phyloP scores from a whole-genome alignment of 306 rosid genomes.

The Dalbergia cultrata region DNA sequence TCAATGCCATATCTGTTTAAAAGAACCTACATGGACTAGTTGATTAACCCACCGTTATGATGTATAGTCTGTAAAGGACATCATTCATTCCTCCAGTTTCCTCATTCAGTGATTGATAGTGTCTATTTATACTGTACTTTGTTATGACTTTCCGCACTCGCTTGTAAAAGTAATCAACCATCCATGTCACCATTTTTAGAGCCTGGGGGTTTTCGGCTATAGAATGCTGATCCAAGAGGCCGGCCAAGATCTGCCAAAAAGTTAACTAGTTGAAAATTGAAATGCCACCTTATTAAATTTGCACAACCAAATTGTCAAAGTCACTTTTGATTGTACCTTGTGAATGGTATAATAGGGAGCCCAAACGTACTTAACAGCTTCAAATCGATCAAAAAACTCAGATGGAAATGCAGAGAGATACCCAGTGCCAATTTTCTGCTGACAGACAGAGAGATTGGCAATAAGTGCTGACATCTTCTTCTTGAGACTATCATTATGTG shows the following conservation, averaged over 20 bases:
- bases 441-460: constrained; percentile 67
- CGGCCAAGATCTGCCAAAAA: constrained; percentile 77
- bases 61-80: constrained; percentile 75
- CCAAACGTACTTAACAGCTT: constrained; percentile 69
- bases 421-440: constrained; percentile 74
- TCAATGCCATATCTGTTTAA: background rate
- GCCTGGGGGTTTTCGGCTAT: constrained; percentile 69
- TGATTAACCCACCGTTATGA: constrained; percentile 60
- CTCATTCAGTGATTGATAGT: constrained; percentile 72
- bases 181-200: constrained; percentile 70
- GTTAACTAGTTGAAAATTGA: background rate
- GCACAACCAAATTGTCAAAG: background rate
- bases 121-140: constrained; percentile 58
- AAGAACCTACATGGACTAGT: constrained; percentile 8
- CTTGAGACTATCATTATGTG: constrained; percentile 60
- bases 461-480: constrained; percentile 72
- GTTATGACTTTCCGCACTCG: constrained; percentile 75
- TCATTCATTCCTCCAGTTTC: constrained; percentile 97
- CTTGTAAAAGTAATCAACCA: constrained; percentile 81
- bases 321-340: constrained; percentile 64
- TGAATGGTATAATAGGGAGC: constrained; percentile 98
- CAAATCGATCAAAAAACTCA: constrained; percentile 75
- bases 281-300: background rate
- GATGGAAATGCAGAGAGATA: constrained; percentile 94
- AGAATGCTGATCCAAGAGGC: constrained; percentile 85